A percentile compares a stretch with the other conserved stretches of the same genome.
Evolutionary conservation across 1,139 yeast genomes (phyloP).

Genomic region (Yarrowia galli): DNA sequence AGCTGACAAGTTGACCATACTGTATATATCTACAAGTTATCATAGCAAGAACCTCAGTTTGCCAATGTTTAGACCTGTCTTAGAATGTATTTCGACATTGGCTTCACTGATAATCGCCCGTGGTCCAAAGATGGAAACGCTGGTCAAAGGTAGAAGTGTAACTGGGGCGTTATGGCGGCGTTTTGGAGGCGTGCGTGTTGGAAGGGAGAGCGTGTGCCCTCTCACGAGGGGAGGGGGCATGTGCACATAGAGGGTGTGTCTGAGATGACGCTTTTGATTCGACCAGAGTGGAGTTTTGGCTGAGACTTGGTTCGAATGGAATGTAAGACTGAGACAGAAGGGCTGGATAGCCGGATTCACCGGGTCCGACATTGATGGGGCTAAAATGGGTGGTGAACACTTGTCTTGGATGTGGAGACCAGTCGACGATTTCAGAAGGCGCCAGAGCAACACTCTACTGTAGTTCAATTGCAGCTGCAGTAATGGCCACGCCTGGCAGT

Average conservation of each 20-base stretch:
- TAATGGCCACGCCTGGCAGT: too few species aligned
- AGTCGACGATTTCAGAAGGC: too few species aligned
- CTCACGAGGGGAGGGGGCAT: background rate
- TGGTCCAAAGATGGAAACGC: background rate
- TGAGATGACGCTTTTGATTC: background rate
- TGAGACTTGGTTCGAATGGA: background rate
- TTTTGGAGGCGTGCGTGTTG: background rate
- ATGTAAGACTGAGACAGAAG: background rate
- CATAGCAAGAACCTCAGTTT: background rate
- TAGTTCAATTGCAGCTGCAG: too few species aligned
- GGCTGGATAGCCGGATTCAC: background rate
- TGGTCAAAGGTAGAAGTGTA: constrained; percentile 3
- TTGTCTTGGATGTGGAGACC: too few species aligned
- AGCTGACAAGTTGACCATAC: too few species aligned
- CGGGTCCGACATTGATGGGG: background rate
- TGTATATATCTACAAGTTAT: background rate
- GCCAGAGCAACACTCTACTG: too few species aligned
- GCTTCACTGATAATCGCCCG: constrained; percentile 1
- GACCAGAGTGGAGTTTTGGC: background rate
- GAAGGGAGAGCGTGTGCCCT: background rate
- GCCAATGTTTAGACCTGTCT: background rate
- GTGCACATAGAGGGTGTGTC: background rate
- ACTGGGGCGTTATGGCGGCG: background rate
- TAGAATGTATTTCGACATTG: background rate
- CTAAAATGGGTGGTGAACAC: too few species aligned